These are phyloP conservation scores for Hypoxylon fragiforme DNA, from an alignment of 495 filamentous ascomycete genomes.

Conservation along the genomic window DNA sequence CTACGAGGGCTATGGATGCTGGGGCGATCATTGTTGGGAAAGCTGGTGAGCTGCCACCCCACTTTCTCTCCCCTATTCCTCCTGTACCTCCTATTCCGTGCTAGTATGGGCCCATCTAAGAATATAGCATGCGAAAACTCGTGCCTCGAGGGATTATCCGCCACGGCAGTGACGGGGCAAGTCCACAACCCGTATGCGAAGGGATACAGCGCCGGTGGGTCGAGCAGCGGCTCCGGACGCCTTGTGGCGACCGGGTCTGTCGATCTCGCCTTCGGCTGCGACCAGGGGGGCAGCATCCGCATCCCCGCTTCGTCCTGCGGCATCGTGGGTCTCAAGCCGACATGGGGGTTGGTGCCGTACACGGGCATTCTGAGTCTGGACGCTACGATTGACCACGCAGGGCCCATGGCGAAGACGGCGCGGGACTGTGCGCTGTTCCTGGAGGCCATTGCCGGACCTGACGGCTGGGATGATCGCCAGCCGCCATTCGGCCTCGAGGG, in stretches of 20 bases:
- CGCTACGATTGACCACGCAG: slow-evolving; percentile 52
- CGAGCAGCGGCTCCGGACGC: slow-evolving; percentile 58
- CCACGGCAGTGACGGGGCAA: slow-evolving; percentile 53
- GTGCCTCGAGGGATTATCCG: slow-evolving; percentile 46
- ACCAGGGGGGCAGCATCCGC: slow-evolving; percentile 65
- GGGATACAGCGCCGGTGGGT: slow-evolving; percentile 60
- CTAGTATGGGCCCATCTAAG: too few relatives aligned
- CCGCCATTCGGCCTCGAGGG: slow-evolving; percentile 48
- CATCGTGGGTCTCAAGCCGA: slow-evolving; percentile 53
- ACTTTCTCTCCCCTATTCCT: background rate
- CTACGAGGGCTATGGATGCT: slow-evolving; percentile 41
- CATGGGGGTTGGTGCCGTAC: slow-evolving; percentile 54
- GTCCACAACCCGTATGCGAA: slow-evolving; percentile 54
- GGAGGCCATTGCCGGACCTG: slow-evolving; percentile 57
- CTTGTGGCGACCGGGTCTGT: slow-evolving; percentile 55
- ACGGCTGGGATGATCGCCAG: slow-evolving; percentile 60
- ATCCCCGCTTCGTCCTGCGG: slow-evolving; percentile 57
- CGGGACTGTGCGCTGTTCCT: slow-evolving; percentile 56
- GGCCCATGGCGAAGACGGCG: slow-evolving; percentile 53
- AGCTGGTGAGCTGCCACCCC: slow-evolving; percentile 28
- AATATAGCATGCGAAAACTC: slow-evolving; percentile 50
- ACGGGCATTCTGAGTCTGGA: slow-evolving; percentile 52
- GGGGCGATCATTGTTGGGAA: slow-evolving; percentile 43
- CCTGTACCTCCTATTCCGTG: too few relatives aligned
- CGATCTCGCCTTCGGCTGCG: slow-evolving; percentile 61